Evolutionary conservation across 1,284 basidiomycete genomes (phyloP).

Genomic region (Paramarasmius palmivorus): DNA sequence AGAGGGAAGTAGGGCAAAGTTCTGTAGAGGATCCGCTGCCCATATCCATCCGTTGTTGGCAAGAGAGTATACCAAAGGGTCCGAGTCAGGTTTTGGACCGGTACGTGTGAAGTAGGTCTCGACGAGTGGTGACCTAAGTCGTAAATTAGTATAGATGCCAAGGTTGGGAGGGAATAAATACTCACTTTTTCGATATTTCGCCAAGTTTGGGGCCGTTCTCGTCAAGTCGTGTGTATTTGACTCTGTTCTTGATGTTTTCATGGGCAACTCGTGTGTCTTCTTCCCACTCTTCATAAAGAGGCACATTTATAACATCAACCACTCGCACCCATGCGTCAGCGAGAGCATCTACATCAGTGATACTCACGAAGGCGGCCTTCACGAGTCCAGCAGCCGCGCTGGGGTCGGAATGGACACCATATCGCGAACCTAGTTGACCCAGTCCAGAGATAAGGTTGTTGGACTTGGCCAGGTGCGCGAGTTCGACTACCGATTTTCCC

Average conservation of each 20-base stretch:
- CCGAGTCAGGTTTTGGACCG: constrained; percentile 54
- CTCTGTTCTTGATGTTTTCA: constrained; percentile 72
- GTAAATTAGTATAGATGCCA: constrained; percentile 7
- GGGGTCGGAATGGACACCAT: constrained; percentile 64
- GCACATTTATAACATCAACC: constrained; percentile 85
- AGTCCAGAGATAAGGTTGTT: constrained; percentile 59
- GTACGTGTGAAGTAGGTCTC: constrained; percentile 91
- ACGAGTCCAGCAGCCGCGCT: constrained; percentile 67
- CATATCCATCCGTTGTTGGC: constrained; percentile 99
- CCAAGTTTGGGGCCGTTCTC: constrained; percentile 84
- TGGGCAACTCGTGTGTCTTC: constrained; percentile 78
- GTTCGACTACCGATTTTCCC: constrained; percentile 63
- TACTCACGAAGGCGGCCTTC: constrained; percentile 64
- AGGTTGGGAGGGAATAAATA: constrained; percentile 13
- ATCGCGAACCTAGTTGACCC: constrained; percentile 64
- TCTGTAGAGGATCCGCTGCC: constrained; percentile 91
- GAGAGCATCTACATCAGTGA: constrained; percentile 53
- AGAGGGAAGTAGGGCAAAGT: constrained; percentile 95
- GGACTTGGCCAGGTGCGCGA: constrained; percentile 63
- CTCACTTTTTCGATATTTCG: constrained; percentile 74
- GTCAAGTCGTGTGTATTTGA: constrained; percentile 83
- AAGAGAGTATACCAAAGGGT: constrained; percentile 74
- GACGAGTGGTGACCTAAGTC: constrained; percentile 71
- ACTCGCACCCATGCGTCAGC: constrained; percentile 74
- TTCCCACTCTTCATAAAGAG: constrained; percentile 84